These are phyloP conservation scores for Metschnikowia aberdeeniae DNA, from an alignment of 805 yeast species.

Conservation along the genomic window DNA sequence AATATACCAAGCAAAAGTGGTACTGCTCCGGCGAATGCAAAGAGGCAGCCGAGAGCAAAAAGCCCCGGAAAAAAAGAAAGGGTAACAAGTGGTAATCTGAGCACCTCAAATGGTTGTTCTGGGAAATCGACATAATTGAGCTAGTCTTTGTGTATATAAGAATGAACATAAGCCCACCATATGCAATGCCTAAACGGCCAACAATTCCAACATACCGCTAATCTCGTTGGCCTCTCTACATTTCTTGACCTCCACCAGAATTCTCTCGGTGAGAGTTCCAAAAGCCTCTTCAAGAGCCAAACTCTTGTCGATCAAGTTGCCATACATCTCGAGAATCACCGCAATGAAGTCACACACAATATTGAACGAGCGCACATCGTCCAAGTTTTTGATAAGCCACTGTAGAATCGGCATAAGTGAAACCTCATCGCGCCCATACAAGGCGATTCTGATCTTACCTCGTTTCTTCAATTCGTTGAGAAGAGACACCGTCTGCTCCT, in stretches of 20 bases:
- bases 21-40: slow-evolving; percentile 36
- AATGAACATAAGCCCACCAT: slow-evolving; percentile 1
- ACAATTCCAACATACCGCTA: slow-evolving; percentile 88
- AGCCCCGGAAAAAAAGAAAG: slow-evolving; percentile 4
- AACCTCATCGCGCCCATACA: slow-evolving; percentile 80
- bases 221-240: slow-evolving; percentile 85
- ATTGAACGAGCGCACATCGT: slow-evolving; percentile 68
- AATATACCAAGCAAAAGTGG: slow-evolving; percentile 35
- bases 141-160: background rate
- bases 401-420: slow-evolving; percentile 79
- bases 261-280: slow-evolving; percentile 53
- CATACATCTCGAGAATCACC: slow-evolving; percentile 70
- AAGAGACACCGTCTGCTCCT: slow-evolving; percentile 77
- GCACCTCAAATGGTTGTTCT: background rate
- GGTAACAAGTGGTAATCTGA: slow-evolving; percentile 2
- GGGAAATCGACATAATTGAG: background rate
- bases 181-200: slow-evolving; percentile 44
- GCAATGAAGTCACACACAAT: slow-evolving; percentile 66
- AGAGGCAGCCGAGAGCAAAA: slow-evolving; percentile 6
- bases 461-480: slow-evolving; percentile 81
- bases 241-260: slow-evolving; percentile 66
- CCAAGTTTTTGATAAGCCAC: slow-evolving; percentile 76
- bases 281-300: slow-evolving; percentile 75
- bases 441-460: slow-evolving; percentile 82
- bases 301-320: slow-evolving; percentile 64